Conservation (phyloP, 202 grass and related monocot genomes). For the Setaria viridis region DNA sequence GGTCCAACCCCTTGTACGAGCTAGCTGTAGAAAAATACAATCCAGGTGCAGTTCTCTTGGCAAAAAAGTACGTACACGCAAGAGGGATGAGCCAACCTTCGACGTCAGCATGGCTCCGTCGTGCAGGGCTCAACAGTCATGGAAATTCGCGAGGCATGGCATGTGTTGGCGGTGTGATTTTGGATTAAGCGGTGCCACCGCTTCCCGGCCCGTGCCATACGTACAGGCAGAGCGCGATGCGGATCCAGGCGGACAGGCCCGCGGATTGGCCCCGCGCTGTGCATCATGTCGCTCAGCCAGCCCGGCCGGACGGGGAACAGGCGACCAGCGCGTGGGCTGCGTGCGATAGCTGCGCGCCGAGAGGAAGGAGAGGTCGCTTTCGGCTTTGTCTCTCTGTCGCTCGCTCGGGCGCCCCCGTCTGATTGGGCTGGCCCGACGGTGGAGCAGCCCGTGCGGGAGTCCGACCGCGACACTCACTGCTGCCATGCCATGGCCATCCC, state of each 20-base stretch:
- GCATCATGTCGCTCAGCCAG: background rate
- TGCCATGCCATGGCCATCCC: background rate
- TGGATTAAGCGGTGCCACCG: too few species aligned
- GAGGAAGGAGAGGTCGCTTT: conserved; percentile 14
- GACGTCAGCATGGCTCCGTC: too few species aligned
- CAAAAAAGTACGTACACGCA: too few species aligned
- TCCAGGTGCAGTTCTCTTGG: too few species aligned
- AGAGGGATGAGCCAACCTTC: too few species aligned
- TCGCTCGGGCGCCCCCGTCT: background rate
- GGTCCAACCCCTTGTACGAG: too few species aligned
- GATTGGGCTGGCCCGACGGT: conserved; percentile 13
- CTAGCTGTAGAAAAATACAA: too few species aligned
- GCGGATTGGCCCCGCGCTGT: conserved; percentile 22
- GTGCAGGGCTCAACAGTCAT: too few species aligned
- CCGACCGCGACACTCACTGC: too few species aligned
- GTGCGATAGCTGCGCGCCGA: background rate
- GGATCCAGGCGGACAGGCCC: background rate
- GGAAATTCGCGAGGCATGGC: too few species aligned
- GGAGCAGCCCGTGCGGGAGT: background rate
- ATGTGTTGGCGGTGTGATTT: too few species aligned
- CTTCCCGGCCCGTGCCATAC: too few species aligned
- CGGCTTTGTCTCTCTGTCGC: background rate
- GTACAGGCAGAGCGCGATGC: background rate
- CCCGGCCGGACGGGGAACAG: background rate
- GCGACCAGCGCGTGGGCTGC: conserved; percentile 16